These are phyloP conservation scores for Populus euphratica DNA, from an alignment of 345 rosid genomes.

Conservation along the genomic window DNA sequence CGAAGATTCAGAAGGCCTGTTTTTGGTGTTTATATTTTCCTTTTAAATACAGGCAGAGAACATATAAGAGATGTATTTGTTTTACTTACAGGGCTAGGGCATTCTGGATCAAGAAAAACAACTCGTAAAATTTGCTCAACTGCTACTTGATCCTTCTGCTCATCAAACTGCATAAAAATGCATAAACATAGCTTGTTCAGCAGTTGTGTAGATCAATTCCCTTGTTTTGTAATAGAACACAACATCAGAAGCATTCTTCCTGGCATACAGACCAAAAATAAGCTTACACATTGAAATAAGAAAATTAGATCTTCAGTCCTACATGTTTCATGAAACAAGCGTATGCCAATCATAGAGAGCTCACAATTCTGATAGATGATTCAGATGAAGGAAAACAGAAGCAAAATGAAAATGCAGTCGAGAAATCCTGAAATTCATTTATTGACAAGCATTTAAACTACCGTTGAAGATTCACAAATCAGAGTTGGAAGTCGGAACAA, in stretches of 20 bases:
- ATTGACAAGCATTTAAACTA: too few species aligned
- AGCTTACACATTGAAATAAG: too few species aligned
- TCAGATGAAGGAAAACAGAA: too few species aligned
- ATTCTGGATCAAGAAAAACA: constrained; percentile 73
- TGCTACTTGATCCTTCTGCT: constrained; percentile 79
- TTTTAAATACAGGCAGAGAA: neutral
- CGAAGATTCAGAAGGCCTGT: neutral
- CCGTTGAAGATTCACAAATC: too few species aligned
- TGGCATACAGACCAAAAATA: too few species aligned
- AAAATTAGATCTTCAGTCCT: neutral
- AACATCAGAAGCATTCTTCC: neutral
- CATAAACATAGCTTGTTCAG: neutral
- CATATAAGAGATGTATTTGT: neutral
- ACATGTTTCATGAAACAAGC: neutral
- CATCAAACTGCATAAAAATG: constrained; percentile 67
- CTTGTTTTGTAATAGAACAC: too few species aligned
- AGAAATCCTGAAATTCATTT: too few species aligned
- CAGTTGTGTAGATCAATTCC: neutral
- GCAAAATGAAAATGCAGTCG: too few species aligned
- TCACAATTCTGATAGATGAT: too few species aligned
- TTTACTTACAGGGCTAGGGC: constrained; percentile 67
- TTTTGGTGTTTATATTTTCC: neutral
- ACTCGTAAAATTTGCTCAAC: constrained; percentile 82
- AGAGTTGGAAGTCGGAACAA: too few species aligned
- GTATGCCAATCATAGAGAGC: too few species aligned